Conservation (phyloP, 768 basidiomycete species). For the Candolleomyces efflorescens region DNA sequence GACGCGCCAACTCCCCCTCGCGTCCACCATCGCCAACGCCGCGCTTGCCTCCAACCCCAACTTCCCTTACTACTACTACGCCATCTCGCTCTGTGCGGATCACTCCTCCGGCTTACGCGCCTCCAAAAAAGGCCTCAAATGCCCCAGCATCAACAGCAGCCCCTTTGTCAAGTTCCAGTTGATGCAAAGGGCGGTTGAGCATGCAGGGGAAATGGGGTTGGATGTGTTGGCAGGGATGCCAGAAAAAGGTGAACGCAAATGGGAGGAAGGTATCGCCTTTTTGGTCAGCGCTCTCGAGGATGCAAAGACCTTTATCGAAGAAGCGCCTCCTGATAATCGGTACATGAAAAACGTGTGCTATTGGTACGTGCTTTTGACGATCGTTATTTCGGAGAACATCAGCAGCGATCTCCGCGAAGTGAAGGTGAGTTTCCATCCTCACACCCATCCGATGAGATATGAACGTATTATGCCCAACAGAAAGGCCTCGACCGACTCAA, state of each 20-base stretch:
- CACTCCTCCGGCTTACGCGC: slow-evolving; percentile 49
- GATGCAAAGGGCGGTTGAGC: slow-evolving; percentile 58
- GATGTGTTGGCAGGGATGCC: slow-evolving; percentile 41
- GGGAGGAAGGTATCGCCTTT: slow-evolving; percentile 60
- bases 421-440: slow-evolving; percentile 32
- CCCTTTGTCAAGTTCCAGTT: slow-evolving; percentile 54
- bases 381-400: slow-evolving; percentile 49
- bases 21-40: slow-evolving; percentile 39
- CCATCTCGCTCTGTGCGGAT: slow-evolving; percentile 47
- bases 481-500: slow-evolving; percentile 39
- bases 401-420: slow-evolving; percentile 48
- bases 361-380: slow-evolving; percentile 53
- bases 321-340: slow-evolving; percentile 59
- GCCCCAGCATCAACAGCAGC: slow-evolving; percentile 44
- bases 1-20: slow-evolving; percentile 43
- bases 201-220: slow-evolving; percentile 55
- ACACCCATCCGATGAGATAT: not conserved
- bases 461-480: slow-evolving; percentile 10
- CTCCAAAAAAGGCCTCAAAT: slow-evolving; percentile 64
- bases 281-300: slow-evolving; percentile 58
- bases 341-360: slow-evolving; percentile 56
- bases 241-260: slow-evolving; percentile 36
- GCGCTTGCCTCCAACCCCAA: too few species aligned
- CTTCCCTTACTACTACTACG: slow-evolving; percentile 63
- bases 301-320: slow-evolving; percentile 46